Evolutionary conservation across 129 eudicot genomes (phyloP).

Genomic region (Oenanthe sinensis): DNA sequence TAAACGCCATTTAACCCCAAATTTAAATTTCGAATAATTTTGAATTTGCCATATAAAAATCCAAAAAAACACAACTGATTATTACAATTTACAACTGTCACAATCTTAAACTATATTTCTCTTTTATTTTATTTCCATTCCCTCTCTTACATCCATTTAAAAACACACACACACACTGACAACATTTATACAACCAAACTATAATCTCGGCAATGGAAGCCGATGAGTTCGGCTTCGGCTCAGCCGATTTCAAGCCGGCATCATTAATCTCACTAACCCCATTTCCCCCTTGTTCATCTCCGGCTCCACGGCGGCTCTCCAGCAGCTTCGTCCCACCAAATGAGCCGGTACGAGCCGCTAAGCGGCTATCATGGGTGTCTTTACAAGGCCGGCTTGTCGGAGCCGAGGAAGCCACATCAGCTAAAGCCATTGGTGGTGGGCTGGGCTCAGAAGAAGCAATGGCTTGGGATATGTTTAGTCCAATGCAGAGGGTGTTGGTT

Average conservation of each 20-base stretch:
- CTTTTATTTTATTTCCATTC: neutral
- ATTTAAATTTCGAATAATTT: neutral
- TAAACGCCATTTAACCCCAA: too few relatives aligned
- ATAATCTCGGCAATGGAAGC: constrained; percentile 25
- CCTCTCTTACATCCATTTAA: neutral
- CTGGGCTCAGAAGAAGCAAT: constrained; percentile 35
- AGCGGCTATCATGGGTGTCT: constrained; percentile 67
- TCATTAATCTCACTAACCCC: constrained; percentile 36
- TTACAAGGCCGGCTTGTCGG: constrained; percentile 73
- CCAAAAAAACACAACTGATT: neutral
- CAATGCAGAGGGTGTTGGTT: constrained; percentile 63
- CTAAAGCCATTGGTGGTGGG: constrained; percentile 46
- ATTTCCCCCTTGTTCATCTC: constrained; percentile 12
- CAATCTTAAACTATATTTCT: neutral
- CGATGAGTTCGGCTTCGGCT: constrained; percentile 15
- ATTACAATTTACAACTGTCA: neutral
- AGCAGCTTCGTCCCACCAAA: constrained; percentile 59
- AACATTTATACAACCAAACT: neutral
- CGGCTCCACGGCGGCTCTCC: constrained; percentile 75
- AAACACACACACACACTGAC: neutral
- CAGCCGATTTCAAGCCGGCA: constrained; percentile 26
- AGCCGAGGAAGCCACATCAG: constrained; percentile 73
- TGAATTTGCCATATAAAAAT: neutral
- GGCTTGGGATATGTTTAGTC: constrained; percentile 82
- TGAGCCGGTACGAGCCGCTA: constrained; percentile 40